Evolutionary conservation across 495 filamentous ascomycete genomes (phyloP), one percentile per base, ranked within the genome.

Genomic region (Amorphotheca resinae): DNA sequence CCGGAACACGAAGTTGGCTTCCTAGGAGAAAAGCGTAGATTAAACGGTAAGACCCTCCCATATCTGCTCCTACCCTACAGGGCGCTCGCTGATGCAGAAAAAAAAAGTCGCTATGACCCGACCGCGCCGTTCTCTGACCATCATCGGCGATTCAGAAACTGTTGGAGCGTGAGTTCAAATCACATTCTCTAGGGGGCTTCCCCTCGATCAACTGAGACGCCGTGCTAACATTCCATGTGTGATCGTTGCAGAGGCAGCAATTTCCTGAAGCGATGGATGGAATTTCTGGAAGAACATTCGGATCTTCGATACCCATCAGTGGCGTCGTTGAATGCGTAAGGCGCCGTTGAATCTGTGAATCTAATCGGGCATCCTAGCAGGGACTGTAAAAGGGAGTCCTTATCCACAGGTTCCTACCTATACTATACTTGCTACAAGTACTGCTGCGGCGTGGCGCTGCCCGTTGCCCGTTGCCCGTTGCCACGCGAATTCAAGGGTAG

Each of bases 91-190:
- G 20, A 22, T 35, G 40, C 20, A 43, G 46, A 49, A 34, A 47
- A 30, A 42, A 43, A 42, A 51, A 88, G 86, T 96, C 40, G 91
- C 91, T 9, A 94, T 96, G 86, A 96, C 91, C 31, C 74, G 91
- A 33, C 84, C 91, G 7, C 88, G 84, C 60, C 73, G 91, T 36
- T 89, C 88, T 56, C 67, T 98, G 9, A 88, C 84, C 45, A 76
- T 96, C 28, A 81, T 95, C 48, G 91, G 89, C 9, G 89, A 96
- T 57, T 86, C 83, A 30, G 91, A 95, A 59, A 96, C 88, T 15
- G 34, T 55, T 16, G 38, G 21, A 31, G 34, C 39, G 52, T 55
- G 45, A 55, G 52, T 55, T 46, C 28, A 48, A 33, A 48, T 47
- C 41, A 37, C 34, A 23, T 35, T 31, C 41, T 41, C 22, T 38